Evolutionary conservation across 2,329 filamentous ascomycete species (phyloP).

Genomic region (Aspergillus sp.): DNA sequence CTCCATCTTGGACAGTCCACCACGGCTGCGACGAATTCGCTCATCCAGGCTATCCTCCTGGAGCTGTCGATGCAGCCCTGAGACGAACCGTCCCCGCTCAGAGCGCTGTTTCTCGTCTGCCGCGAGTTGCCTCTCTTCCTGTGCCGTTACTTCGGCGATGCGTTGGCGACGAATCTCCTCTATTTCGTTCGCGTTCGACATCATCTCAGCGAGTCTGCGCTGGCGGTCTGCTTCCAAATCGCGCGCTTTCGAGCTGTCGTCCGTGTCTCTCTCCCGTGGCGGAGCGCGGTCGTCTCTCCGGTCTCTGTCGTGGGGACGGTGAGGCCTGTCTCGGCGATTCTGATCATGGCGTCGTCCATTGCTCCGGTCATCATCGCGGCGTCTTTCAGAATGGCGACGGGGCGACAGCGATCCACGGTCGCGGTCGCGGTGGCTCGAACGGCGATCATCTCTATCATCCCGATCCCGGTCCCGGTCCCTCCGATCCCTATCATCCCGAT

Average conservation of each 20-base stretch:
- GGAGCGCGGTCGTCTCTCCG: constrained; percentile 16
- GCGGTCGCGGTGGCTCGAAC: constrained; percentile 14
- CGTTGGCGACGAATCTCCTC: constrained; percentile 68
- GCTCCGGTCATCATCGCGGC: constrained; percentile 11
- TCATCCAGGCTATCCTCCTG: constrained; percentile 36
- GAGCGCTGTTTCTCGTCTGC: constrained; percentile 57
- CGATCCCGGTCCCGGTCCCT: constrained; percentile 13
- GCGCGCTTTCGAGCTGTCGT: constrained; percentile 19
- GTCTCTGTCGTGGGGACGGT: constrained; percentile 10
- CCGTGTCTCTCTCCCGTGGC: constrained; percentile 2
- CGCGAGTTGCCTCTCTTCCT: constrained; percentile 62
- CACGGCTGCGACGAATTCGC: constrained; percentile 31
- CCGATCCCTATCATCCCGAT: constrained; percentile 19
- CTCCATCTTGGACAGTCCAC: constrained; percentile 30
- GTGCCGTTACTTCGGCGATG: constrained; percentile 63
- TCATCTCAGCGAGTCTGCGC: constrained; percentile 68
- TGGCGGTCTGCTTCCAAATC: constrained; percentile 30
- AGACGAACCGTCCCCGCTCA: constrained; percentile 34
- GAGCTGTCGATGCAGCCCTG: constrained; percentile 30
- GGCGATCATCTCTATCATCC: constrained; percentile 11
- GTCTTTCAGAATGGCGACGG: constrained; percentile 13
- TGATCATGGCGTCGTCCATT: constrained; percentile 6
- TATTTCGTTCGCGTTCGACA: constrained; percentile 65
- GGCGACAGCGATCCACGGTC: constrained; percentile 26
- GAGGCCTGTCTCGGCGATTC: constrained; percentile 5